Conservation (phyloP, 495 filamentous ascomycete genomes). For the Neurospora discreta region DNA sequence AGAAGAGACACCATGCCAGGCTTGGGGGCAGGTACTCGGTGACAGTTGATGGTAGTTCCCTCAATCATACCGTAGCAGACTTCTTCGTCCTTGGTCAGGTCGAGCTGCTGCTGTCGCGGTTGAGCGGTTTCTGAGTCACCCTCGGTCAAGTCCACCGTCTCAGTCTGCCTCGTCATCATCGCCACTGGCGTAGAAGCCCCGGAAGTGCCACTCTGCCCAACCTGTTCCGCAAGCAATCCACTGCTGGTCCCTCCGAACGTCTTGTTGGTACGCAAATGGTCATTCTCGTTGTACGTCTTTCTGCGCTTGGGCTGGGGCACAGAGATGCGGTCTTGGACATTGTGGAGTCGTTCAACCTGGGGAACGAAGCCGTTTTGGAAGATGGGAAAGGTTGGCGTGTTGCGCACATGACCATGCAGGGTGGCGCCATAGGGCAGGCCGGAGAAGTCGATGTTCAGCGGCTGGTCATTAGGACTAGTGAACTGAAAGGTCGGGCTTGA, state of each 20-base stretch:
- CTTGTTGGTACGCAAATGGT: conserved; percentile 25
- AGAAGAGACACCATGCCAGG: conserved; percentile 44
- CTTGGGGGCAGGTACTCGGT: conserved; percentile 52
- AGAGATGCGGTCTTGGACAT: conserved; percentile 51
- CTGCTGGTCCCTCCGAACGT: conserved; percentile 36
- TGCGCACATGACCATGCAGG: conserved; percentile 1
- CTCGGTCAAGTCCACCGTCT: conserved; percentile 57
- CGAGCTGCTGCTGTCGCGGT: conserved; percentile 42
- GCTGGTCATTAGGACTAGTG: conserved; percentile 19
- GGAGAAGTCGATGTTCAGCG: conserved; percentile 9
- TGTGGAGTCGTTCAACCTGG: conserved; percentile 60
- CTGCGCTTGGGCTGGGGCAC: conserved; percentile 52
- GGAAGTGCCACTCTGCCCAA: conserved; percentile 45
- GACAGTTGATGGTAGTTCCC: conserved; percentile 54
- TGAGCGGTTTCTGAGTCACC: conserved; percentile 43
- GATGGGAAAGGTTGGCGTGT: conserved; percentile 7
- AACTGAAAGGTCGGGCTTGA: conserved; percentile 30
- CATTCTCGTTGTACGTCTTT: conserved; percentile 42
- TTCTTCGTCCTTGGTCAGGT: conserved; percentile 37
- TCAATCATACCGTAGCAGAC: conserved; percentile 82
- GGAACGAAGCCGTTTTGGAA: conserved; percentile 27
- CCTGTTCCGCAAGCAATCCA: conserved; percentile 51
- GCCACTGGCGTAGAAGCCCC: conserved; percentile 15
- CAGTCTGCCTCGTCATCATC: conserved; percentile 4
- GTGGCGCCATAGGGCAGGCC: conserved; percentile 4